Percentiles rank a stretch among this genome's conserved stretches.
Conservation (phyloP, 768 basidiomycete species). For the Leccinum pellstonianum region DNA sequence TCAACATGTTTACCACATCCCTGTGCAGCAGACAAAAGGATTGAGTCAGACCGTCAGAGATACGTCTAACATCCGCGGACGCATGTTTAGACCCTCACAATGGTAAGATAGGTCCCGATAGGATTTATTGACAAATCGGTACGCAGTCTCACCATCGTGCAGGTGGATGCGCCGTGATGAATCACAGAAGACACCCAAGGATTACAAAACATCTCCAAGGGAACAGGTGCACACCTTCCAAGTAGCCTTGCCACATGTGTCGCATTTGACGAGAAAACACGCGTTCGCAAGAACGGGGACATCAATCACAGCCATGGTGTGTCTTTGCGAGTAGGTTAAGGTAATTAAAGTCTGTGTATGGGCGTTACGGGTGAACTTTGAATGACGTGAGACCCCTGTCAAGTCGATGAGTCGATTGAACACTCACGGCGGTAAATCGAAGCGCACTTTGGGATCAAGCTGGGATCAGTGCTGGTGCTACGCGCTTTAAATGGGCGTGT, state of each 20-base stretch:
- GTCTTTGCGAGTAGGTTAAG: conserved; percentile 30
- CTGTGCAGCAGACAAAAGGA: conserved; percentile 35
- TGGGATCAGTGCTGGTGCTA: neutral
- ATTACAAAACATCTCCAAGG: conserved; percentile 26
- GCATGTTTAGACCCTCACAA: conserved; percentile 10
- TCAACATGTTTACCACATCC: conserved; percentile 72
- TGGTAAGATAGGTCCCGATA: conserved; percentile 1
- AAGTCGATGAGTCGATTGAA: conserved; percentile 6
- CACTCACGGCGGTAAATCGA: neutral
- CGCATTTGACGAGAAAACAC: conserved; percentile 60
- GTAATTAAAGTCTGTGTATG: conserved; percentile 33
- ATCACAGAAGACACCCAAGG: conserved; percentile 16
- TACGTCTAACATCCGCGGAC: conserved; percentile 20
- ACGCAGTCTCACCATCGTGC: conserved; percentile 15
- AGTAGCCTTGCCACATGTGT: conserved; percentile 63
- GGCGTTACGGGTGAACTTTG: conserved; percentile 14
- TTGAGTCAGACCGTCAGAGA: conserved; percentile 8
- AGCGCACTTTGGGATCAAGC: neutral
- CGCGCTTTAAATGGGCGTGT: neutral
- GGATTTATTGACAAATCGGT: conserved; percentile 9
- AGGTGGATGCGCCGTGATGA: conserved; percentile 20
- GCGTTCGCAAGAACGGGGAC: conserved; percentile 43
- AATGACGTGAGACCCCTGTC: conserved; percentile 21
- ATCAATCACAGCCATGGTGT: conserved; percentile 25
- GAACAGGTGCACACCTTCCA: conserved; percentile 56